Conservation (phyloP, 352 stramenopile species). For the Phytophthora citricola region DNA sequence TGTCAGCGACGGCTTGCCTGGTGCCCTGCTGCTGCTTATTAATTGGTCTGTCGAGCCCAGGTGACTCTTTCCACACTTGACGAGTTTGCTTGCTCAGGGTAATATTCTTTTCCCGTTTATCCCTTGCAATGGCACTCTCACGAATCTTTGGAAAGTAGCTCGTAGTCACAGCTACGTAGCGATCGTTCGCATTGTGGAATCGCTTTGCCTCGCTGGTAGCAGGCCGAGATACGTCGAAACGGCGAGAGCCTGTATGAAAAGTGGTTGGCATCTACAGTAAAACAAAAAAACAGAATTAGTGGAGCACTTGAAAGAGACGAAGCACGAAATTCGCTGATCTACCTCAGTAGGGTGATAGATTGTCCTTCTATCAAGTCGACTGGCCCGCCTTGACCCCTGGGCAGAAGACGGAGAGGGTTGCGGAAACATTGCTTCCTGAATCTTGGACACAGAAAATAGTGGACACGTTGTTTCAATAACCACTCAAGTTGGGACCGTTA, state of each 20-base stretch:
- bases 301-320: too few relatives aligned
- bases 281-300: too few relatives aligned
- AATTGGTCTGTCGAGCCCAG: not conserved
- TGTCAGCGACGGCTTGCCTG: constrained; percentile 9
- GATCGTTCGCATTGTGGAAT: constrained; percentile 37
- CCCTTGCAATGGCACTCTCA: constrained; percentile 46
- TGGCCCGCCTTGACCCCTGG: constrained; percentile 4
- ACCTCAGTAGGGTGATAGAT: constrained; percentile 51
- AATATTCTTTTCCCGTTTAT: constrained; percentile 50
- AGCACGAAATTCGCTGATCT: not conserved
- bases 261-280: constrained; percentile 30
- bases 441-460: not conserved
- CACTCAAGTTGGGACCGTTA: constrained; percentile 2
- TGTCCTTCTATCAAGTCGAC: constrained; percentile 35
- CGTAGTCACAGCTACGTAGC: constrained; percentile 36
- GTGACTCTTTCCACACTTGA: constrained; percentile 14
- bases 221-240: constrained; percentile 42
- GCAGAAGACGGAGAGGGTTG: constrained; percentile 10
- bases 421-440: constrained; percentile 20
- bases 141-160: constrained; percentile 68
- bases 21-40: not conserved
- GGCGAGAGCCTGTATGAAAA: constrained; percentile 35
- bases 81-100: not conserved
- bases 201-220: constrained; percentile 42
- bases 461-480: constrained; percentile 16